These are phyloP conservation scores for Fomes fomentarius DNA, from an alignment of 1,284 basidiomycete genomes.

Conservation along the genomic window DNA sequence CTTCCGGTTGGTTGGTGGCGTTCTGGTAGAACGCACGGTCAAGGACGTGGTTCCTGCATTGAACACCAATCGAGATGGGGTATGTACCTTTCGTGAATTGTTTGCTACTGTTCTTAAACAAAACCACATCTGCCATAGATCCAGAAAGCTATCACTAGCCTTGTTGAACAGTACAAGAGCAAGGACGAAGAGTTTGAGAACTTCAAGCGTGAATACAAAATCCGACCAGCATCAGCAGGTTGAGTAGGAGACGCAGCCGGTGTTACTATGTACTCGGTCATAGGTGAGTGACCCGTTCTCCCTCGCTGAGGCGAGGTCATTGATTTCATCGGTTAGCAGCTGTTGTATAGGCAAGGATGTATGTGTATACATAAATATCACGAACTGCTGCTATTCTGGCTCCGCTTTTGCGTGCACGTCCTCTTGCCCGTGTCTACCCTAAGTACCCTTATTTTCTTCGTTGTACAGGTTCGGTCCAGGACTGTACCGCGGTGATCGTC, in stretches of 20 bases:
- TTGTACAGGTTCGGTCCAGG: too few relatives aligned
- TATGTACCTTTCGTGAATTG: slow-evolving; percentile 40
- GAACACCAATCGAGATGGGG: slow-evolving; percentile 84
- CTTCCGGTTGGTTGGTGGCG: slow-evolving; percentile 95
- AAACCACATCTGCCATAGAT: slow-evolving; percentile 53
- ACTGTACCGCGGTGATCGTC: too few relatives aligned
- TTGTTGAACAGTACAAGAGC: slow-evolving; percentile 84
- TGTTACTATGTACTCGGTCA: not conserved
- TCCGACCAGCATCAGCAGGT: slow-evolving; percentile 54
- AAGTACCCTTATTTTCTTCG: too few relatives aligned
- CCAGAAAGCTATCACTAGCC: slow-evolving; percentile 72
- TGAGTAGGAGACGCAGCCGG: not conserved
- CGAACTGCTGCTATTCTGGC: too few relatives aligned
- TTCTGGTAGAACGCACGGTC: slow-evolving; percentile 95
- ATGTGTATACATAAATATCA: too few relatives aligned
- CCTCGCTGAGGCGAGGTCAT: too few relatives aligned
- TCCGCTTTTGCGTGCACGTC: too few relatives aligned
- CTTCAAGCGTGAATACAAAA: slow-evolving; percentile 85
- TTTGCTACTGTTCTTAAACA: slow-evolving; percentile 2
- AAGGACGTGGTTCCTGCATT: slow-evolving; percentile 93
- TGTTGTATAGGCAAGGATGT: too few relatives aligned
- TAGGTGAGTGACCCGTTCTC: not conserved
- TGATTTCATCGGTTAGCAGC: too few relatives aligned
- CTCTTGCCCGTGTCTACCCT: too few relatives aligned
- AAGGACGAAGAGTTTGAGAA: slow-evolving; percentile 86